phyloP scores from a whole-genome alignment of 371 early-diverging fungal species.

The Mucor plumbeus region DNA sequence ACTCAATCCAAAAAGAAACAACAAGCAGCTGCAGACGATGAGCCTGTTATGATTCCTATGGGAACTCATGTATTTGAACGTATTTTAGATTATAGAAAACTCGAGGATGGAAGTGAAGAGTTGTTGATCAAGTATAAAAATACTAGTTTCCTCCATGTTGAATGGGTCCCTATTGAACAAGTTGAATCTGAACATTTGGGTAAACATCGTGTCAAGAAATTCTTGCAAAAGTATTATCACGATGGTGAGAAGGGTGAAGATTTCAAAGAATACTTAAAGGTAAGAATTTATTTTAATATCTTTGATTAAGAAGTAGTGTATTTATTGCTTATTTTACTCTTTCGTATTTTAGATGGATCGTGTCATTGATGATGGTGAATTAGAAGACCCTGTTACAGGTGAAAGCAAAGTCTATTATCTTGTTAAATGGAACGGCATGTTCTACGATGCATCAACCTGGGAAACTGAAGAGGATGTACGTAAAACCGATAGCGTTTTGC shows the following conservation, averaged over 20 bases:
- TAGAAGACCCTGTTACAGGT: slow-evolving; percentile 56
- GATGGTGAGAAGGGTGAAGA: slow-evolving; percentile 62
- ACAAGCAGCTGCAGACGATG: slow-evolving; percentile 34
- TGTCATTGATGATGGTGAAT: slow-evolving; percentile 86
- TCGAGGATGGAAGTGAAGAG: slow-evolving; percentile 49
- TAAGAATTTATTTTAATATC: slow-evolving; percentile 8
- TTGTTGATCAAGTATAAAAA: slow-evolving; percentile 75
- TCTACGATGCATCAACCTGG: slow-evolving; percentile 93
- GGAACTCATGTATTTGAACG: slow-evolving; percentile 74
- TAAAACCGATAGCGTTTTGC: slow-evolving; percentile 59
- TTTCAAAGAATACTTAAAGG: slow-evolving; percentile 56
- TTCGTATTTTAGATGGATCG: slow-evolving; percentile 67
- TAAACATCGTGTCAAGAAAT: slow-evolving; percentile 80
- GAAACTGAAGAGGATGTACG: slow-evolving; percentile 77
- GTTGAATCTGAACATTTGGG: slow-evolving; percentile 76
- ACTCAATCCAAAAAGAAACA: slow-evolving; percentile 18
- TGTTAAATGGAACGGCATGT: slow-evolving; percentile 91
- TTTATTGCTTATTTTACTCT: not conserved
- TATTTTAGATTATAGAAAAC: slow-evolving; percentile 65
- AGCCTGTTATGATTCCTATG: slow-evolving; percentile 74
- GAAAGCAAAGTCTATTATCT: slow-evolving; percentile 74
- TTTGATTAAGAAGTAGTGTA: not conserved
- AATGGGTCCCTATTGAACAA: slow-evolving; percentile 76
- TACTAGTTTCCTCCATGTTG: slow-evolving; percentile 81
- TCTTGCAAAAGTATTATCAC: slow-evolving; percentile 68